Evolutionary conservation across 441 rosid genomes (phyloP), one percentile per base, ranked within the genome.

Genomic region (Brassica balearica): DNA sequence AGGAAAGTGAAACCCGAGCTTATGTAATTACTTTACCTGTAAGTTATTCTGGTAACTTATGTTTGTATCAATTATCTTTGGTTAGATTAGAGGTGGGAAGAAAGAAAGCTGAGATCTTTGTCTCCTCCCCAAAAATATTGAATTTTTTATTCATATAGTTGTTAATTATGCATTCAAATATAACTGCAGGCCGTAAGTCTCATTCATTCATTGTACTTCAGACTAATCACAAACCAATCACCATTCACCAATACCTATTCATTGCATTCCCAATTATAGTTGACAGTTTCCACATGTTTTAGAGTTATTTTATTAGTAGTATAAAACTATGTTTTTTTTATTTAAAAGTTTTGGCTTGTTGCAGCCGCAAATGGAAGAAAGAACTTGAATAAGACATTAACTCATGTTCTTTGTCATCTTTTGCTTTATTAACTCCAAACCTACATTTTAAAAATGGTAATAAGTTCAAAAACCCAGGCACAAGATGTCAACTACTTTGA

Each of bases 161-260:
- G 59, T 61, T 56, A 32, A 69, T 10, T 15, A 72, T 8, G 65
- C 72, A 67, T 59, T 66, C 27, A 36, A 20, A 55, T 53, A 71
- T 79, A 68, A 23, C 4, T 79, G 79, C 68, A 55, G 75, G 71
- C 77, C 25, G 8, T 51, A 51, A 61, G 69, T 72, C 81, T 65
- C 68, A 8, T 58, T 71, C 68, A 71, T 71, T 59, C 41, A 77
- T 65, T 71, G 41, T 38, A 19, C 19, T 19, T 41, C 53, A 77
- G 5, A 15, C n/a, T 65, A 71, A 65, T 65, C 68, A 71, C 22
- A 59, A 59, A 78, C 81, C 81, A 72, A 32, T 78, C 69, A 67
- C 69, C 81, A 62, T 38, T 73, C 46, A 78, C 64, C 81, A 67
- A 36, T 2, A 59, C 32, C 3, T 65, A 66, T 72, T 78, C 70